phyloP scores from a whole-genome alignment of 176 grass and related monocot genomes.

The Zoysia pacifica region DNA sequence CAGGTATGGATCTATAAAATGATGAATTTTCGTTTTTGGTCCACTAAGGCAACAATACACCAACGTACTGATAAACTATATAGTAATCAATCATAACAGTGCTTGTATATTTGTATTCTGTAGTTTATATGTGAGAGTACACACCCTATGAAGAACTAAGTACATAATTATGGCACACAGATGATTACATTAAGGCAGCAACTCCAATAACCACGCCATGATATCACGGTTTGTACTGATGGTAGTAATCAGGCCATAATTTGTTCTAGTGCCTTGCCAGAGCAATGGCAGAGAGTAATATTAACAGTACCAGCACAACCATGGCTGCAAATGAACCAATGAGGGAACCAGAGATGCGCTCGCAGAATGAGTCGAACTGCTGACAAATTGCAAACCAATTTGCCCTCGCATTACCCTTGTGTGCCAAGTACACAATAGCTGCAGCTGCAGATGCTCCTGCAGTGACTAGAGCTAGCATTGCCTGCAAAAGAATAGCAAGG shows the following conservation, averaged over 20 bases:
- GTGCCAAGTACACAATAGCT: slow-evolving; percentile 69
- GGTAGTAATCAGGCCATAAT: slow-evolving; percentile 23
- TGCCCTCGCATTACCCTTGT: slow-evolving; percentile 71
- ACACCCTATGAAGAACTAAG: slow-evolving; percentile 10
- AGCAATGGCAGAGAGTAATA: slow-evolving; percentile 56
- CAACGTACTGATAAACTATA: background rate
- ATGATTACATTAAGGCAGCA: slow-evolving; percentile 21
- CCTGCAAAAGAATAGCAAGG: slow-evolving; percentile 45
- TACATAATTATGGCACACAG: background rate
- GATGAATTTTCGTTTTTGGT: background rate
- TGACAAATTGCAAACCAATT: slow-evolving; percentile 89
- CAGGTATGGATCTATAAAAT: slow-evolving; percentile 3
- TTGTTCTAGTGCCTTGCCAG: slow-evolving; percentile 49
- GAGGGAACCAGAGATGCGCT: slow-evolving; percentile 69
- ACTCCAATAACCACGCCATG: slow-evolving; percentile 25
- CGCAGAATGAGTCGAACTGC: slow-evolving; percentile 77
- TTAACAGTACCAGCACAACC: slow-evolving; percentile 64
- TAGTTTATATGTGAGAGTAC: slow-evolving; percentile 13
- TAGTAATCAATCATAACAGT: slow-evolving; percentile 1
- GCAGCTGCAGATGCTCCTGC: slow-evolving; percentile 59
- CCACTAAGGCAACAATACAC: background rate
- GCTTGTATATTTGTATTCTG: slow-evolving; percentile 17
- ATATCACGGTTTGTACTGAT: slow-evolving; percentile 31
- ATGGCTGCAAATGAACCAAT: slow-evolving; percentile 72
- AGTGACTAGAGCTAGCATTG: slow-evolving; percentile 71